Evolutionary conservation across 345 rosid species (phyloP).

Genomic region (Zanthoxylum bungeanum): DNA sequence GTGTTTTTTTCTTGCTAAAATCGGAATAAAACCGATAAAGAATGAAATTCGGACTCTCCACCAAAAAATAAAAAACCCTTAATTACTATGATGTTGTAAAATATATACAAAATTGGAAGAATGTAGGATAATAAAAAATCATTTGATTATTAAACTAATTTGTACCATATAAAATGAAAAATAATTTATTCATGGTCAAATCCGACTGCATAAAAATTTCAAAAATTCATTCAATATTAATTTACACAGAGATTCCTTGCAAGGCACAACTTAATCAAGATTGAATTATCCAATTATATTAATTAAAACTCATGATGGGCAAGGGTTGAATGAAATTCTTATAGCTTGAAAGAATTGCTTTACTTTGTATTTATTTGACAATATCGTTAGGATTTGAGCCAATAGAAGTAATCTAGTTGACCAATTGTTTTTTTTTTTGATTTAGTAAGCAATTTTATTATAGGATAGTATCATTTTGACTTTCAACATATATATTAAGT

Average conservation of each 20-base stretch:
- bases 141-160: background rate
- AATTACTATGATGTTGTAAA: background rate
- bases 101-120: background rate
- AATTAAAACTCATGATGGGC: background rate
- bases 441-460: background rate
- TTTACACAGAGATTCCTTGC: background rate
- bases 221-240: background rate
- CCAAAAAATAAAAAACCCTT: too few species aligned
- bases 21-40: too few species aligned
- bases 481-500: background rate
- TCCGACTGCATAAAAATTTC: background rate
- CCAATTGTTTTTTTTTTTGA: background rate
- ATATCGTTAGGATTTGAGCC: background rate
- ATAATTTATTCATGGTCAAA: background rate
- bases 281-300: slow-evolving; percentile 1
- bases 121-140: background rate
- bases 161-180: background rate
- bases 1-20: too few species aligned
- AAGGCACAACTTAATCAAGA: background rate
- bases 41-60: too few species aligned
- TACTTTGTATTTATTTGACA: background rate
- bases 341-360: background rate
- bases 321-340: background rate
- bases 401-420: background rate
- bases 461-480: background rate